A percentile compares a stretch with the other conserved stretches of the same genome.
phyloP scores from a whole-genome alignment of 306 rosid species.

The Cicer yamashitae region DNA sequence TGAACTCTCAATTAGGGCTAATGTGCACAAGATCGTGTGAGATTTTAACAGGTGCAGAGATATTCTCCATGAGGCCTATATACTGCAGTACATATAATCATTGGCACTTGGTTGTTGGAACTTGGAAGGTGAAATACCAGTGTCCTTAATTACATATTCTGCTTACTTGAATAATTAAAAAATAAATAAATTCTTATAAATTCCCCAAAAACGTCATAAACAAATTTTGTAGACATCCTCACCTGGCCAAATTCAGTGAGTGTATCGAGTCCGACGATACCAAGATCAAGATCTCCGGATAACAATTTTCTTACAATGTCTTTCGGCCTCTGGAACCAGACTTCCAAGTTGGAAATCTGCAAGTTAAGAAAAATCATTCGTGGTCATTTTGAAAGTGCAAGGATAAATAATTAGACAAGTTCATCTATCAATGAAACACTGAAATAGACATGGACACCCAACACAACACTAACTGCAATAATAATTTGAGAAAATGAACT shows the following conservation, averaged over 20 bases:
- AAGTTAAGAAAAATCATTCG: slow-evolving; percentile 15
- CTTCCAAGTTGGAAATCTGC: slow-evolving; percentile 82
- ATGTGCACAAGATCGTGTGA: not conserved
- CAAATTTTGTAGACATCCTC: slow-evolving; percentile 1
- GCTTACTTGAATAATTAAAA: not conserved
- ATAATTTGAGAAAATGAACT: too few relatives aligned
- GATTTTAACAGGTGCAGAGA: not conserved
- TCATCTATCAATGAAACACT: too few relatives aligned
- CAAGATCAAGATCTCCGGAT: slow-evolving; percentile 93
- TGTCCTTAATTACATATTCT: not conserved
- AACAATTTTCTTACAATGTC: slow-evolving; percentile 82
- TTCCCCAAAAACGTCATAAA: not conserved
- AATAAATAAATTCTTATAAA: not conserved
- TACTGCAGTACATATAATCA: not conserved
- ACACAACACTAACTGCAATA: too few relatives aligned
- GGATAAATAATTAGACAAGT: not conserved
- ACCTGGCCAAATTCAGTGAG: slow-evolving; percentile 81
- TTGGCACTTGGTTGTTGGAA: not conserved
- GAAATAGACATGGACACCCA: too few relatives aligned
- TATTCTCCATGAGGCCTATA: not conserved
- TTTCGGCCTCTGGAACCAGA: slow-evolving; percentile 93
- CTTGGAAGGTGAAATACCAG: not conserved
- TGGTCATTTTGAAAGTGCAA: not conserved
- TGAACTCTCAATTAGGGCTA: not conserved
- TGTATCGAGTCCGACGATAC: slow-evolving; percentile 87